A percentile compares a stretch with the other conserved stretches of the same genome.
Evolutionary conservation across 305 asterid species (phyloP).

Genomic region (Andrographis paniculata): DNA sequence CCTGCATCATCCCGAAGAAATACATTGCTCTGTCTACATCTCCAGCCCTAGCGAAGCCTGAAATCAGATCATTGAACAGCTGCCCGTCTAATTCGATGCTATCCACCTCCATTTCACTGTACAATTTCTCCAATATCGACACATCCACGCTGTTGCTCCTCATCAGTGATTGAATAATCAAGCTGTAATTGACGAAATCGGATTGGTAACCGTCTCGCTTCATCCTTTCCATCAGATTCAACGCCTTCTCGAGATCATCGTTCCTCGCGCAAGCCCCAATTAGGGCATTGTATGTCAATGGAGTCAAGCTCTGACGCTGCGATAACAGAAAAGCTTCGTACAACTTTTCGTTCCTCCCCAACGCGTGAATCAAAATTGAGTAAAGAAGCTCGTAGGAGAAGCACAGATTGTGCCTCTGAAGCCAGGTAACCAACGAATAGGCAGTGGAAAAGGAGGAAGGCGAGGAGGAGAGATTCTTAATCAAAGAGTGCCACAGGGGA

Average conservation of each 20-base stretch:
- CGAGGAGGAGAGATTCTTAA: conserved; percentile 53
- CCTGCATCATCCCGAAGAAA: conserved; percentile 69
- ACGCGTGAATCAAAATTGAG: conserved; percentile 76
- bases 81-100: conserved; percentile 74
- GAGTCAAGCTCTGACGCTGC: conserved; percentile 69
- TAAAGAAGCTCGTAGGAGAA: conserved; percentile 83
- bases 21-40: conserved; percentile 58
- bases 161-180: conserved; percentile 67
- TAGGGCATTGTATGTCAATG: conserved; percentile 82
- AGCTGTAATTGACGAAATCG: conserved; percentile 81
- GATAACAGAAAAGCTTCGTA: conserved; percentile 86
- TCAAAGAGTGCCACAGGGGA: conserved; percentile 81
- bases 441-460: conserved; percentile 57
- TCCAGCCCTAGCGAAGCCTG: conserved; percentile 75
- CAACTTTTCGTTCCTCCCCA: conserved; percentile 69
- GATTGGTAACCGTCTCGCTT: conserved; percentile 76
- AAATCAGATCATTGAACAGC: conserved; percentile 64
- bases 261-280: conserved; percentile 97
- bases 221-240: conserved; percentile 78
- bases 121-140: conserved; percentile 53
- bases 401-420: conserved; percentile 76
- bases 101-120: conserved; percentile 61
- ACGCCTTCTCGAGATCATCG: conserved; percentile 74
- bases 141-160: conserved; percentile 53
- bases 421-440: conserved; percentile 73